These are phyloP conservation scores for Mycena maculata DNA, from an alignment of 768 basidiomycete species.

Conservation along the genomic window DNA sequence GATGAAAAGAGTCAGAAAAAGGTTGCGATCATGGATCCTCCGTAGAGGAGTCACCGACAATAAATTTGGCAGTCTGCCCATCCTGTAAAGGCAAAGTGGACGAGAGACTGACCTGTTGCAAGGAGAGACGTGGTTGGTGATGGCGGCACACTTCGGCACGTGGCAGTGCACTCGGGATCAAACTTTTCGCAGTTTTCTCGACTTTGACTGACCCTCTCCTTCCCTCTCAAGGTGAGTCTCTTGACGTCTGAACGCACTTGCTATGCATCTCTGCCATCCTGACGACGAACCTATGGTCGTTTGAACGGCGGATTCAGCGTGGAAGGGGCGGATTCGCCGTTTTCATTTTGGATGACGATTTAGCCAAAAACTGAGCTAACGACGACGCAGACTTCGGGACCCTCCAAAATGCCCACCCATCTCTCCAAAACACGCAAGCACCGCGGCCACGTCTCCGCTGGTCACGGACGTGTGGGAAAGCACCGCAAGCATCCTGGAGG, in stretches of 20 bases:
- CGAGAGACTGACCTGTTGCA: neutral
- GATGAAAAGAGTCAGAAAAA: conserved; percentile 54
- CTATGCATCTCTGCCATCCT: neutral
- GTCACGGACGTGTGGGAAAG: conserved; percentile 99
- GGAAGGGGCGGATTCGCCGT: neutral
- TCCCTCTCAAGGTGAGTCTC: conserved; percentile 13
- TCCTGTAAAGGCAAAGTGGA: neutral
- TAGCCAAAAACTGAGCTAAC: neutral
- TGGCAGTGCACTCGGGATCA: no score
- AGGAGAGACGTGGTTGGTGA: neutral
- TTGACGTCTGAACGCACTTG: neutral
- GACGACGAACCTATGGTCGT: neutral
- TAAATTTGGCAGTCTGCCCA: conserved; percentile 60
- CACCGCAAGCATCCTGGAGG: conserved; percentile 99
- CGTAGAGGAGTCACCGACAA: conserved; percentile 67
- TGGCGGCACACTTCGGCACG: neutral
- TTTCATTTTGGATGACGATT: conserved; percentile 4
- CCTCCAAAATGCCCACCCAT: conserved; percentile 88
- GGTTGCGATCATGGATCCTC: conserved; percentile 61
- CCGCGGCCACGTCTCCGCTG: conserved; percentile 98
- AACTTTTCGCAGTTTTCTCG: no score
- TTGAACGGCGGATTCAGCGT: neutral
- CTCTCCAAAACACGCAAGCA: conserved; percentile 99
- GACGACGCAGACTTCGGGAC: neutral
- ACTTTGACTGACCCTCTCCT: no score